These are phyloP conservation scores for Penicillium verhagenii DNA, from an alignment of 495 filamentous ascomycete genomes.

Conservation along the genomic window DNA sequence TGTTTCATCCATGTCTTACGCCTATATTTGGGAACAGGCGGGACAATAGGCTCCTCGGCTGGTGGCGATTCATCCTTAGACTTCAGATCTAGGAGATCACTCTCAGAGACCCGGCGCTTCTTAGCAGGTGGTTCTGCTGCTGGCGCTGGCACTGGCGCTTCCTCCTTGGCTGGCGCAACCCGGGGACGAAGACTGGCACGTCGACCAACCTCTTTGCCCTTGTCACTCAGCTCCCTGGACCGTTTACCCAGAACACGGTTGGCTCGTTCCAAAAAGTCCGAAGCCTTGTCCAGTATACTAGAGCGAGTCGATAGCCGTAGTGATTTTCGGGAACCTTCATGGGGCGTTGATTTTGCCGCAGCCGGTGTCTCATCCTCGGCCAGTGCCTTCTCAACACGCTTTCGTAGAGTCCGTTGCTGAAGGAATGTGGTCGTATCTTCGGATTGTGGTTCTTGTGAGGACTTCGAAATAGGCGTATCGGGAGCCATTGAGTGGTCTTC, in stretches of 20 bases:
- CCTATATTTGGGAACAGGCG: conserved; percentile 38
- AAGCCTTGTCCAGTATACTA: conserved; percentile 43
- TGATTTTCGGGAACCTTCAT: conserved; percentile 18
- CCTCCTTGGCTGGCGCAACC: conserved; percentile 33
- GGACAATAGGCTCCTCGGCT: conserved; percentile 35
- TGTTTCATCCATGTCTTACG: conserved; percentile 73
- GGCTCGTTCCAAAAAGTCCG: conserved; percentile 42
- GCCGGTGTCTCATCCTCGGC: conserved; percentile 42
- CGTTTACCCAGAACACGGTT: conserved; percentile 56
- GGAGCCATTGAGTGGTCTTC: conserved; percentile 39
- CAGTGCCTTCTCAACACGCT: conserved; percentile 48
- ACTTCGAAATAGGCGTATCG: conserved; percentile 42
- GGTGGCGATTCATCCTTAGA: conserved; percentile 31
- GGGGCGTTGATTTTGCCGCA: conserved; percentile 11
- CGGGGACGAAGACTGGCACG: conserved; percentile 43
- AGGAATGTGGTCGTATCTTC: conserved; percentile 33
- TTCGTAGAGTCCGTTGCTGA: conserved; percentile 45
- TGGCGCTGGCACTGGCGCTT: conserved; percentile 18
- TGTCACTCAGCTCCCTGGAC: conserved; percentile 42
- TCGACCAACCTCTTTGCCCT: conserved; percentile 41
- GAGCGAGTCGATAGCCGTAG: conserved; percentile 41
- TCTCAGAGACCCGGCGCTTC: conserved; percentile 49
- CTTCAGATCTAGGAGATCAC: conserved; percentile 45
- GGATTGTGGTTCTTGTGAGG: conserved; percentile 41
- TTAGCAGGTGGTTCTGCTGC: conserved; percentile 40